Conservation (phyloP, 2,329 filamentous ascomycete species). For the Diaporthe amygdali region DNA sequence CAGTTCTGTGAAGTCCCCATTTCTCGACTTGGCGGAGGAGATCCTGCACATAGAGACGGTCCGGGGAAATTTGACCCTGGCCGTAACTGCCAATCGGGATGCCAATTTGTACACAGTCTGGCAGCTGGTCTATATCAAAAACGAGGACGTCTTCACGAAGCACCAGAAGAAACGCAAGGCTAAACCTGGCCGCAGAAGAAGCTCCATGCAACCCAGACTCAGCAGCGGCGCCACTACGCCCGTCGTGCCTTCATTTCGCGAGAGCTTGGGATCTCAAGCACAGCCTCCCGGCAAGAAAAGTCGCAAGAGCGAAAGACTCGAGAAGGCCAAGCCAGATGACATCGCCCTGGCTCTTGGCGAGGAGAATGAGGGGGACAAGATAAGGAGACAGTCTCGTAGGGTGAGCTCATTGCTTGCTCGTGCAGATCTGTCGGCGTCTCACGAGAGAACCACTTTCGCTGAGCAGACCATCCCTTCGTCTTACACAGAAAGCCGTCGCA, state of each 20-base stretch:
- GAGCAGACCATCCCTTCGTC: constrained; percentile 60
- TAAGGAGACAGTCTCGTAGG: constrained; percentile 70
- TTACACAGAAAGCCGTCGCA: constrained; percentile 57
- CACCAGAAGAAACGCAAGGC: constrained; percentile 50
- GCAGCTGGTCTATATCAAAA: constrained; percentile 78
- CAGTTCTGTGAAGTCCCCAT: constrained; percentile 48
- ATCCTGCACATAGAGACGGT: constrained; percentile 80
- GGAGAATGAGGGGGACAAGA: constrained; percentile 61
- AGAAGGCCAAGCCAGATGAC: constrained; percentile 56
- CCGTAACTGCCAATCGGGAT: constrained; percentile 81
- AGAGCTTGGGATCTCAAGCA: constrained; percentile 70
- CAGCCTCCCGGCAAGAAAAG: constrained; percentile 58
- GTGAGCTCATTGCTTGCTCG: constrained; percentile 91
- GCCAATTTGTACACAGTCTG: constrained; percentile 82
- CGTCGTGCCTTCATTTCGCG: constrained; percentile 67
- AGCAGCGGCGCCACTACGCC: constrained; percentile 81
- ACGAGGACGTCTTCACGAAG: constrained; percentile 62
- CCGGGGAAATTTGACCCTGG: constrained; percentile 67
- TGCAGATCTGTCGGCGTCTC: constrained; percentile 83
- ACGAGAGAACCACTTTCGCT: constrained; percentile 80
- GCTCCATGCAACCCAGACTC: constrained; percentile 71
- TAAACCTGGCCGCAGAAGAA: constrained; percentile 58
- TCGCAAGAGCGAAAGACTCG: constrained; percentile 55
- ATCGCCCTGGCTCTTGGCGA: constrained; percentile 75
- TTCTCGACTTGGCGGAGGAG: constrained; percentile 79